phyloP scores from a whole-genome alignment of 2,329 filamentous ascomycete species.

The Aureobasidium sp. region DNA sequence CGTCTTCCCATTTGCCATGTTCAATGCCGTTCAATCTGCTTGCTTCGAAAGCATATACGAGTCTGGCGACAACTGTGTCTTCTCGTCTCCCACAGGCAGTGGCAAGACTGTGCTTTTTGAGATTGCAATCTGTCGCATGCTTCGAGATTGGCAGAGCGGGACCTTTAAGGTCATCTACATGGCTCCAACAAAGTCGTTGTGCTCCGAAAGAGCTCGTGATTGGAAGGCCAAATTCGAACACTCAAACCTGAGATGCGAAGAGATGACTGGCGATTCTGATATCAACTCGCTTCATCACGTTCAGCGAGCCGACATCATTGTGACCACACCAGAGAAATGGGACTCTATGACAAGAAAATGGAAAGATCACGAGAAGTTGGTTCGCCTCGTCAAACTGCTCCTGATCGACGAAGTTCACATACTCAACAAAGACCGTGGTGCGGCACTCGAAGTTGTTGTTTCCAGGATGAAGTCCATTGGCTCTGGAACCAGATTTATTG shows the following conservation, averaged over 20 bases:
- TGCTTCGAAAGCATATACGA: constrained; percentile 60
- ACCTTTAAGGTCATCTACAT: constrained; percentile 77
- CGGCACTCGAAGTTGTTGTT: constrained; percentile 73
- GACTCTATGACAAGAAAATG: constrained; percentile 82
- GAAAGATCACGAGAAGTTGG: constrained; percentile 67
- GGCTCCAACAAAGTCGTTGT: constrained; percentile 76
- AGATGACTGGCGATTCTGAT: constrained; percentile 76
- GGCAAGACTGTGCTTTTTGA: constrained; percentile 79
- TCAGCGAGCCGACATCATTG: constrained; percentile 67
- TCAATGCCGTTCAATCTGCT: constrained; percentile 78
- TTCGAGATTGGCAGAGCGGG: constrained; percentile 46
- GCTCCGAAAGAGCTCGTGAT: constrained; percentile 64
- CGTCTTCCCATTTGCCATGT: constrained; percentile 63
- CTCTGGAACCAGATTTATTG: constrained; percentile 67
- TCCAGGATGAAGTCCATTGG: constrained; percentile 79
- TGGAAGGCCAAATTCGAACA: constrained; percentile 67
- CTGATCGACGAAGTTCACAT: constrained; percentile 86
- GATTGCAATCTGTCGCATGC: constrained; percentile 67
- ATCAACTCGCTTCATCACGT: constrained; percentile 56
- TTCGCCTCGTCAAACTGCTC: constrained; percentile 68
- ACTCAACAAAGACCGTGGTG: constrained; percentile 68
- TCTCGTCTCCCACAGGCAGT: constrained; percentile 75
- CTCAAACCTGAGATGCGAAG: constrained; percentile 60
- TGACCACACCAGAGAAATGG: constrained; percentile 88
- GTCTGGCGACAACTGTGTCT: constrained; percentile 64